Conservation (phyloP, 495 filamentous ascomycete species). For the Aspergillus mulundensis region DNA sequence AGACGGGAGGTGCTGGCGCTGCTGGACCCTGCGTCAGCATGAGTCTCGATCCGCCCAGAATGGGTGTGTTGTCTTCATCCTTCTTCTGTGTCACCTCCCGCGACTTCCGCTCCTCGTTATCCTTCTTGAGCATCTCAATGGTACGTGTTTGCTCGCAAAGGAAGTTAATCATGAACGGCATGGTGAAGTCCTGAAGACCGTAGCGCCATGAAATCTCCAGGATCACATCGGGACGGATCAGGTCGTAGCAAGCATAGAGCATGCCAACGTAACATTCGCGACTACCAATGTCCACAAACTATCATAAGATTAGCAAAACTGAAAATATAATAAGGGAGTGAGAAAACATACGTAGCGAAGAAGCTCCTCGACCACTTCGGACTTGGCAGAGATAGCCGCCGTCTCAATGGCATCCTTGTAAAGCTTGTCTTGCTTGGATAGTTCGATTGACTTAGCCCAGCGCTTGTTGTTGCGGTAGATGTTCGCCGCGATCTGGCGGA, state of each 20-base stretch:
- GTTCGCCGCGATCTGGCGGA: constrained; percentile 95
- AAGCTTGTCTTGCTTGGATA: constrained; percentile 98
- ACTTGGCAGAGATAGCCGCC: constrained; percentile 86
- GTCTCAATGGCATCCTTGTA: constrained; percentile 99
- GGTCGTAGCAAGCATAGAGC: constrained; percentile 98
- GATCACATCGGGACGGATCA: constrained; percentile 85
- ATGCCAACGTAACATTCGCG: constrained; percentile 99
- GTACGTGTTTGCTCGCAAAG: constrained; percentile 84
- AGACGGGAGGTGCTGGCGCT: constrained; percentile 50
- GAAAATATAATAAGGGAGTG: background rate
- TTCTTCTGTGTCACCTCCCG: constrained; percentile 81
- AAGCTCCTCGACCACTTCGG: constrained; percentile 90
- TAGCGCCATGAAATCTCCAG: constrained; percentile 97
- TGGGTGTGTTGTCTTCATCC: constrained; percentile 88
- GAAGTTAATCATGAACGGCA: constrained; percentile 99
- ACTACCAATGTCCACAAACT: constrained; percentile 99
- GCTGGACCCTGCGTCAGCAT: constrained; percentile 95
- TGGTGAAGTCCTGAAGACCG: constrained; percentile 92
- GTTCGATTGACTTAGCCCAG: constrained; percentile 98
- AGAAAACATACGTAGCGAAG: constrained; percentile 80
- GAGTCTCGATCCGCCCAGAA: constrained; percentile 83
- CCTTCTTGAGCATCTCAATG: constrained; percentile 80
- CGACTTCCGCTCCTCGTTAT: constrained; percentile 95
- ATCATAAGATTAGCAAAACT: constrained; percentile 20
- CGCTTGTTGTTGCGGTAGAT: constrained; percentile 99